A percentile compares a stretch with the other conserved stretches of the same genome.
Conservation (phyloP, 371 early-diverging fungal species). For the Mortierella polycephala region DNA sequence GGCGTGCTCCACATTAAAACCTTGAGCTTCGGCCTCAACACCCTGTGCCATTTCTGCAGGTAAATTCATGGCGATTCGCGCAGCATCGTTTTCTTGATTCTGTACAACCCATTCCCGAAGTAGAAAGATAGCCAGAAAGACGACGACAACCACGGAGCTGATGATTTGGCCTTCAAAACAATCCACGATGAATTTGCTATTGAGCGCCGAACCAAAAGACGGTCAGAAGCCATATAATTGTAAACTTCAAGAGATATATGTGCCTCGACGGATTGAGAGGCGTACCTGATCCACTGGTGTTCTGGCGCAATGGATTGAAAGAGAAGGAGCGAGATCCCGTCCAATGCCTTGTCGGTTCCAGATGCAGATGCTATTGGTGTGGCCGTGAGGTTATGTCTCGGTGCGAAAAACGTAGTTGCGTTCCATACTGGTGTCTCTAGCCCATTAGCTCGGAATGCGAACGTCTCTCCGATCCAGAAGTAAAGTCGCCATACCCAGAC, state of each 20-base stretch:
- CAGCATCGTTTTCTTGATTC: slow-evolving; percentile 63
- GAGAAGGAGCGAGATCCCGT: slow-evolving; percentile 24
- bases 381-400: slow-evolving; percentile 10
- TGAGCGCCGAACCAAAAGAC: background rate
- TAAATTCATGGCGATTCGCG: slow-evolving; percentile 14
- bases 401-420: slow-evolving; percentile 30
- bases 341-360: slow-evolving; percentile 7
- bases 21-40: slow-evolving; percentile 20
- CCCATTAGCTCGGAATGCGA: slow-evolving; percentile 57
- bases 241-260: background rate
- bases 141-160: slow-evolving; percentile 76
- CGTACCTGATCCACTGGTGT: slow-evolving; percentile 49
- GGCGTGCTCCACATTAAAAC: slow-evolving; percentile 44
- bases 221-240: background rate
- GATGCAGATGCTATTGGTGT: background rate
- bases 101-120: slow-evolving; percentile 90
- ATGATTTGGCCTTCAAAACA: slow-evolving; percentile 92
- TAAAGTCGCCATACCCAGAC: slow-evolving; percentile 86
- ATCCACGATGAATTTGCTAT: slow-evolving; percentile 77
- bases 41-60: slow-evolving; percentile 3
- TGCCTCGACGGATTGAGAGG: background rate
- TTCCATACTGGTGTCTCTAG: slow-evolving; percentile 45
- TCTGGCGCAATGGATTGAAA: slow-evolving; percentile 21
- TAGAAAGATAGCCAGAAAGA: slow-evolving; percentile 81
- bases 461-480: slow-evolving; percentile 76